Conservation (phyloP, 768 basidiomycete genomes). For the Auricularia auricula-judae region DNA sequence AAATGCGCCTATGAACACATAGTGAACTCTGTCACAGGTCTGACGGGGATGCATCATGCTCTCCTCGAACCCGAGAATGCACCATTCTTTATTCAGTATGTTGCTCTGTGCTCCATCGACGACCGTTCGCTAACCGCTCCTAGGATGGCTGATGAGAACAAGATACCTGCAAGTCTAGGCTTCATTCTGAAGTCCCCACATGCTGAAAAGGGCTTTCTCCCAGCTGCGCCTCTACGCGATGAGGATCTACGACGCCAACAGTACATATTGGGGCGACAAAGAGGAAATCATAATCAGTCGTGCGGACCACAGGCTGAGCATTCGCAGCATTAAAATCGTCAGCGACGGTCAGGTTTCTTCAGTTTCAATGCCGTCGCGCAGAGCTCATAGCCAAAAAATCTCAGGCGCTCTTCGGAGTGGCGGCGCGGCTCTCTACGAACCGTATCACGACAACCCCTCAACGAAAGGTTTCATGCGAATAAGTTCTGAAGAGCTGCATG, state of each 20-base stretch:
- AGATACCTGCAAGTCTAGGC: conserved; percentile 47
- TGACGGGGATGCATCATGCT: conserved; percentile 90
- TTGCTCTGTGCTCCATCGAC: background rate
- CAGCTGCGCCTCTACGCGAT: conserved; percentile 55
- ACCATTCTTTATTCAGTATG: conserved; percentile 55
- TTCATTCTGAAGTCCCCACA: background rate
- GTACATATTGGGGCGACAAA: conserved; percentile 51
- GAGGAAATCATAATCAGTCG: conserved; percentile 46
- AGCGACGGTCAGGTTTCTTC: conserved; percentile 37
- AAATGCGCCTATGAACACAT: background rate
- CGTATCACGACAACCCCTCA: conserved; percentile 27
- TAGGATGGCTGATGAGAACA: conserved; percentile 59
- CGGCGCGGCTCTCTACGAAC: conserved; percentile 80
- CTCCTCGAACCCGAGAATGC: conserved; percentile 37
- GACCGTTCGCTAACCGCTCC: background rate
- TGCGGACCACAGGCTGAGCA: conserved; percentile 47
- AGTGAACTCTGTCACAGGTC: background rate
- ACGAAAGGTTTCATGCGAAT: conserved; percentile 7
- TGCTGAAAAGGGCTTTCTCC: background rate
- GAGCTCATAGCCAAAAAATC: too few species aligned
- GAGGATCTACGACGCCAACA: conserved; percentile 46
- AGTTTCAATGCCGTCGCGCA: too few species aligned
- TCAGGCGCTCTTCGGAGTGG: conserved; percentile 74
- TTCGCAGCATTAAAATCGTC: conserved; percentile 64
- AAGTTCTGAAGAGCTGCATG: conserved; percentile 3